These are phyloP conservation scores for Phialophora verrucosa DNA, from an alignment of 2,329 filamentous ascomycete genomes.

Conservation along the genomic window DNA sequence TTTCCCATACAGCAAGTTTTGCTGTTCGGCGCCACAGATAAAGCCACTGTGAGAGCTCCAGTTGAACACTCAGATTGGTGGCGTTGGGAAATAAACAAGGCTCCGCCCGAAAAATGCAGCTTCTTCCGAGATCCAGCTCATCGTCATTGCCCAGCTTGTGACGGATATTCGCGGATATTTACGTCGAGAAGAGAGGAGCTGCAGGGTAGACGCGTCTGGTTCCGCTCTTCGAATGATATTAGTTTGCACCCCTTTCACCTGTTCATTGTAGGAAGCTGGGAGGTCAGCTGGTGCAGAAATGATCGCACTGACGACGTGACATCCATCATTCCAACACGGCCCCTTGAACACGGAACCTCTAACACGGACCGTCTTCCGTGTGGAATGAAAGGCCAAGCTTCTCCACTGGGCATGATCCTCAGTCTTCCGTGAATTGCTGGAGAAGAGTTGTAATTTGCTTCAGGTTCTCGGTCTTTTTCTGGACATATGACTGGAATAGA, in stretches of 20 bases:
- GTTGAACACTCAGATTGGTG: constrained; percentile 14
- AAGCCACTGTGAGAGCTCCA: constrained; percentile 4
- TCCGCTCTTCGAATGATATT: background rate
- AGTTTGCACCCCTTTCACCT: background rate
- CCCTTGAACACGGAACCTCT: background rate
- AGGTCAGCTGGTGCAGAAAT: constrained; percentile 21
- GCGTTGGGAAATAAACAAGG: constrained; percentile 13
- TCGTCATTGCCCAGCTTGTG: constrained; percentile 3
- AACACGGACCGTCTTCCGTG: constrained; percentile 4
- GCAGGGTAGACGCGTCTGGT: background rate
- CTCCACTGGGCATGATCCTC: constrained; percentile 1
- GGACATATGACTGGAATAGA: constrained; percentile 27
- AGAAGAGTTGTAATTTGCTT: constrained; percentile 29
- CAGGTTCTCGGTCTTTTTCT: constrained; percentile 30
- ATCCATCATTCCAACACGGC: constrained; percentile 1
- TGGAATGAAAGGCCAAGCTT: background rate
- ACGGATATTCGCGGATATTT: constrained; percentile 22
- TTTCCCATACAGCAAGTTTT: constrained; percentile 7
- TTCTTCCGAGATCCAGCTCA: constrained; percentile 8
- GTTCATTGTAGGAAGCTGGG: background rate
- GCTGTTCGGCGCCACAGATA: constrained; percentile 16
- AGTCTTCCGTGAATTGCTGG: constrained; percentile 29
- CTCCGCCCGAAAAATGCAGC: constrained; percentile 16
- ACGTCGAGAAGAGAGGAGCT: background rate
- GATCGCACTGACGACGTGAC: constrained; percentile 5